Evolutionary conservation across 2,329 filamentous ascomycete genomes (phyloP).

Genomic region (Alternaria sp.): DNA sequence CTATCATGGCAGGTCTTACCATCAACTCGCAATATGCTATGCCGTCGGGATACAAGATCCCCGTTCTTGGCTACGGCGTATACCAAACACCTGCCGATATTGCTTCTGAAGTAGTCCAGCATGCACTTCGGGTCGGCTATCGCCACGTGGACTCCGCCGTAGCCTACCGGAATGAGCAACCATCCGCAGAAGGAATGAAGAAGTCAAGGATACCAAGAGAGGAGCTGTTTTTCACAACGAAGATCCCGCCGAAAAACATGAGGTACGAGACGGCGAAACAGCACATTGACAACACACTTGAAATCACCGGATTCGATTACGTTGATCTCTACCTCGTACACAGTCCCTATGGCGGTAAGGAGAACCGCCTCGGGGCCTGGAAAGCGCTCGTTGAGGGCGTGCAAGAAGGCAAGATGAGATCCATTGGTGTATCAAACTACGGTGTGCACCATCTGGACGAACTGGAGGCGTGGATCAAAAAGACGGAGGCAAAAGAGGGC

Average conservation of each 20-base stretch:
- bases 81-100: constrained; percentile 60
- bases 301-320: constrained; percentile 69
- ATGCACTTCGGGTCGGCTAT: constrained; percentile 68
- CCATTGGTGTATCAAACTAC: constrained; percentile 64
- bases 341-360: constrained; percentile 62
- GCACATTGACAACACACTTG: constrained; percentile 60
- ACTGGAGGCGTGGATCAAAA: constrained; percentile 62
- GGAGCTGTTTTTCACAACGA: constrained; percentile 75
- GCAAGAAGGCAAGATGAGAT: constrained; percentile 60
- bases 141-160: constrained; percentile 71
- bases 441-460: constrained; percentile 65
- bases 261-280: constrained; percentile 69
- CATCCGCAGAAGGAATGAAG: constrained; percentile 70
- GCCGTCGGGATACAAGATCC: constrained; percentile 69
- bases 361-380: constrained; percentile 61
- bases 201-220: constrained; percentile 64
- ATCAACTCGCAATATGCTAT: constrained; percentile 61
- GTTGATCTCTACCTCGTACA: constrained; percentile 70
- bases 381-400: constrained; percentile 63
- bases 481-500: constrained; percentile 70
- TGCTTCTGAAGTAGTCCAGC: constrained; percentile 65
- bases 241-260: constrained; percentile 68
- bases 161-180: constrained; percentile 72
- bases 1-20: constrained; percentile 55
- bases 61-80: constrained; percentile 66